Evolutionary conservation across 148 eudicot species (phyloP).

Genomic region (Cornus florida): DNA sequence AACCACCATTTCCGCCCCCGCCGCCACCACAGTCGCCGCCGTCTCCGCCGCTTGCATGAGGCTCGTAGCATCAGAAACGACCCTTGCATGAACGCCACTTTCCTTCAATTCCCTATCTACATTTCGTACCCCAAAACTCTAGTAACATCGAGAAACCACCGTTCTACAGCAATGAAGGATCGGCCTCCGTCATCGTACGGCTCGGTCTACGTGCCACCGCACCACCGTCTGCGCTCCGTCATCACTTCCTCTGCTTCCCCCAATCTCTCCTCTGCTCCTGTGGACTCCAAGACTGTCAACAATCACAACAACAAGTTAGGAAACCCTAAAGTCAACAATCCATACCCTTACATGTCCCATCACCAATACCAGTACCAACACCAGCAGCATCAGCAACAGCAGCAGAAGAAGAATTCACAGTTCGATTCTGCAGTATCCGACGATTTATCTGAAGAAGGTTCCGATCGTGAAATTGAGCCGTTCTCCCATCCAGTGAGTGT

Average conservation of each 20-base stretch:
- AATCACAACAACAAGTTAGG: conserved; percentile 10
- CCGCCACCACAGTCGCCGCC: not conserved
- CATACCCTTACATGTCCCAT: conserved; percentile 31
- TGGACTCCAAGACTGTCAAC: conserved; percentile 12
- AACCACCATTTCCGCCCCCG: not conserved
- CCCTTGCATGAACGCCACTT: conserved; percentile 21
- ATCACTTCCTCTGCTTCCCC: conserved; percentile 44
- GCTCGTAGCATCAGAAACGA: not conserved
- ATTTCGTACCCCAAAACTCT: conserved; percentile 27
- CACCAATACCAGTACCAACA: conserved; percentile 9
- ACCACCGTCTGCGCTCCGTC: conserved; percentile 64
- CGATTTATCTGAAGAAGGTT: conserved; percentile 39
- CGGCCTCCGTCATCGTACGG: conserved; percentile 43
- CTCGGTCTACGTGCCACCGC: conserved; percentile 82
- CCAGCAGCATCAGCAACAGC: conserved; percentile 28
- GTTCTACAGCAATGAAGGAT: conserved; percentile 56
- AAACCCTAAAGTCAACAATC: conserved; percentile 18
- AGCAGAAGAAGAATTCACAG: conserved; percentile 23
- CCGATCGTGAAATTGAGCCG: conserved; percentile 33
- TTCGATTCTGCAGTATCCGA: conserved; percentile 12
- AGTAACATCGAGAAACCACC: conserved; percentile 10
- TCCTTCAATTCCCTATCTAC: conserved; percentile 22
- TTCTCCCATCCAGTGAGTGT: conserved; percentile 46
- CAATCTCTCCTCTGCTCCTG: conserved; percentile 18
- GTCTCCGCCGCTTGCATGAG: not conserved